Base-by-base conservation (phyloP, 2,329 filamentous ascomycete genomes). In the Talaromyces sp. region DNA sequence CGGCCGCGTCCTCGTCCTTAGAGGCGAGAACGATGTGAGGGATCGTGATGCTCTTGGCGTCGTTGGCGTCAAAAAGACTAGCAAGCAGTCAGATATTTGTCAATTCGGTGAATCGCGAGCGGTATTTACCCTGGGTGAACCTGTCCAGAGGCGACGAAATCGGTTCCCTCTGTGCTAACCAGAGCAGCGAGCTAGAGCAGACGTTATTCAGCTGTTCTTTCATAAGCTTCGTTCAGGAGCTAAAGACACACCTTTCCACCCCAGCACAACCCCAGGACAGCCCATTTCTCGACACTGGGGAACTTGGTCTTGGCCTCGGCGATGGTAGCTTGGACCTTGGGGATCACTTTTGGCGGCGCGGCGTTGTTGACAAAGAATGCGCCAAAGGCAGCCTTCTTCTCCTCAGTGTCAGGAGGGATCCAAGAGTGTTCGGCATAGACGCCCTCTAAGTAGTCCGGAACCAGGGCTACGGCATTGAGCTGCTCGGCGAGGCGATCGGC, bases 241-340 rank as follows among this genome's bases (percentile, higher is more conserved):
- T 47, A 1, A 15, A 25, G 44, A 25, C 82, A 81, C 9, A 89
- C 83, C 77, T 91, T 91, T 66, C 86, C 88, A 65, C 88, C 88
- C 87, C 87, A 91, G 78, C 88, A 91, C 73, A 82, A 84, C 74
- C 88, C 88, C 51, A 88, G 66, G 57, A 85, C 77, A n/a, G 77
- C 87, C 80, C 85, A 86, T 57, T 81, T 83, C 70, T 82, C 80
- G 65, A 90, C 80, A 25, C 75, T 73, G 0, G 84, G 78, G 70
- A 84, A 82, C 69, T 81, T 79, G 4, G 75, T 78, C 68, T 81
- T 76, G 44, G 84, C 75, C 17, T 82, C 81, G 66, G 82, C 64
- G 2, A 77, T 67, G 1, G 77, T 64, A 10, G 65, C 64, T 19
- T 73, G 59, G 30, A 82, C 58, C 33, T 69, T 70, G 6, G 66